These are phyloP conservation scores for Dendryphion nanum DNA, from an alignment of 2,329 filamentous ascomycete species.

Conservation along the genomic window DNA sequence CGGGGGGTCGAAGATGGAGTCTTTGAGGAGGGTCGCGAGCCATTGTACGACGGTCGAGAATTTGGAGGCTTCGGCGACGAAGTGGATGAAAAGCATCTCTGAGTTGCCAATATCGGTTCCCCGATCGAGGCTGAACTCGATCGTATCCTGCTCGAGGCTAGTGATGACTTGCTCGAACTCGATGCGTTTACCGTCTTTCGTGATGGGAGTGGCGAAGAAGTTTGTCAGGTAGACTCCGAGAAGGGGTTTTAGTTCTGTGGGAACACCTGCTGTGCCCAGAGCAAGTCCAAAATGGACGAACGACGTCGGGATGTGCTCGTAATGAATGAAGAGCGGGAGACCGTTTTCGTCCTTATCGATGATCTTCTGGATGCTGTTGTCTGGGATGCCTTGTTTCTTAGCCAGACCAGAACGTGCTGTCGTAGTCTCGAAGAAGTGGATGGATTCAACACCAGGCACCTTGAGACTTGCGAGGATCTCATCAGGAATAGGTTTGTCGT, in stretches of 20 bases:
- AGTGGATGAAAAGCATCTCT: conserved; percentile 77
- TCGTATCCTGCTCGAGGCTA: conserved; percentile 85
- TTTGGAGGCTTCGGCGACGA: conserved; percentile 86
- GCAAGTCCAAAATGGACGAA: conserved; percentile 85
- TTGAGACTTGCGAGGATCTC: conserved; percentile 77
- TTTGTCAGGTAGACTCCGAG: conserved; percentile 83
- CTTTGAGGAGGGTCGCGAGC: conserved; percentile 82
- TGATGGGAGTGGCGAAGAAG: conserved; percentile 91
- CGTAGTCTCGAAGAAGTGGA: conserved; percentile 87
- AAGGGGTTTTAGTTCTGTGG: conserved; percentile 80
- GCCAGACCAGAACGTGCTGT: conserved; percentile 83
- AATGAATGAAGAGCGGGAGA: conserved; percentile 89
- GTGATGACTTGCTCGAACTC: conserved; percentile 92
- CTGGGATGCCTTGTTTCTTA: conserved; percentile 63
- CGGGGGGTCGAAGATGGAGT: conserved; percentile 79
- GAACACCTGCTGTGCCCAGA: conserved; percentile 73
- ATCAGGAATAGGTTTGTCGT: conserved; percentile 81
- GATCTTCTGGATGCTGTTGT: conserved; percentile 70
- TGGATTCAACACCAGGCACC: conserved; percentile 83
- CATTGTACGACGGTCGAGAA: conserved; percentile 80
- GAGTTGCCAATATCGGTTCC: conserved; percentile 70
- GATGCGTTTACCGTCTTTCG: conserved; percentile 70
- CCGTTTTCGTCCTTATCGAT: conserved; percentile 67
- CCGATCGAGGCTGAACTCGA: conserved; percentile 73
- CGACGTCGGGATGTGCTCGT: conserved; percentile 88